Base-by-base conservation (phyloP, 768 basidiomycete species). In the Rhodocollybia butyracea region DNA sequence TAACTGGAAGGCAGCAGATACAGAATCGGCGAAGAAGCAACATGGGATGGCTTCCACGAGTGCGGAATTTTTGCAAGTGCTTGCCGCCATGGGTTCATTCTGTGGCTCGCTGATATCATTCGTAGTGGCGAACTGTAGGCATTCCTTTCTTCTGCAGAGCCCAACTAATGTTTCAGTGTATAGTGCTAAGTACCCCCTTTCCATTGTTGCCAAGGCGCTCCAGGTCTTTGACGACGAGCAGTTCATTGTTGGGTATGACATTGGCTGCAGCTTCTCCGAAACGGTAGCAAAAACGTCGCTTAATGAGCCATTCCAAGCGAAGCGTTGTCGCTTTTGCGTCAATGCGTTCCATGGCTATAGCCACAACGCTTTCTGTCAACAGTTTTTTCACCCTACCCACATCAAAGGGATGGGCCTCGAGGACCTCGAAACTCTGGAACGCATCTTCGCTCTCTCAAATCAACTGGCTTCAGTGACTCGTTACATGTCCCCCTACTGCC, bases 381-480 rank as follows among this genome's bases (percentile, higher is more conserved):
- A n/a, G n/a, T n/a, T n/a, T n/a, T n/a, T n/a, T 54, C 73, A 73
- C 46, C 72, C 68, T n/a, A 63, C 63, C 50, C 42, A 42, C 39
- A 64, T 70, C 22, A 32, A 48, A 2, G 65, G 71, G 3, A 59
- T 62, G 19, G 73, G 74, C 15, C 48, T 74, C 5, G 71, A 73
- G 56, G 74, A 75, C 51, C 56, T 73, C 5, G 66, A 72, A 43
- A 69, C 63, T 0, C 55, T 61, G 26, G 70, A 74, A 50, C 60
- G 65, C 2, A 56, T 70, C 3, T 74, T 73, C 58, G 63, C 62
- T 15, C 55, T 59, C 2, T 70, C 70, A 13, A 73, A 74, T 57
- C 38, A 57, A 5, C 59, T 70, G 1, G 66, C 68, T 0, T 13
- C 61, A 2, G 50, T 66, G 12, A 68, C 61, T 0, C 61, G 66